Base-by-base conservation (phyloP, 371 early-diverging fungal species). In the Catenaria anguillulae region DNA sequence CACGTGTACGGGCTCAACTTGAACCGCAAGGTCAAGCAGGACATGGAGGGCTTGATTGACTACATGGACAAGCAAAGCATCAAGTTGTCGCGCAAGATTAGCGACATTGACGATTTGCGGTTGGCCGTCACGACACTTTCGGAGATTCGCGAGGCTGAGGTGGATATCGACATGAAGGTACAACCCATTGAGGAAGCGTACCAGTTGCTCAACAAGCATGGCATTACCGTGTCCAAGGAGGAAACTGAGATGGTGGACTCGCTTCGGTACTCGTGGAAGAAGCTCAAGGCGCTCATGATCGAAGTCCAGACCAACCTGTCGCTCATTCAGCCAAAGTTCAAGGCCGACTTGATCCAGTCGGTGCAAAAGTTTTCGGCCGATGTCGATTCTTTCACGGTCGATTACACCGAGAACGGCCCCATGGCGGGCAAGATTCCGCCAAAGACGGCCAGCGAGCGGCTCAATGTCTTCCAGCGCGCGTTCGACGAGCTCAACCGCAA, bases 241-340 rank as follows among this genome's bases (percentile, higher is more conserved):
- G 80, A 80, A 63, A 82, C 79, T 2, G 82, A 81, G 64, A 79
- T 80, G 80, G 82, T 78, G 24, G 82, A 82, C 68, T 82, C 82
- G 15, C 65, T 82, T 26, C 75, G 80, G 15, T 82, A 82, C 71
- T 76, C 77, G 64, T 82, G 79, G 80, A 77, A 79, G 64, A 82
- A 82, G 67, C 71, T 82, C 15, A 80, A 79, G 65, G 67, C 61
- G 43, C 67, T 79, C n/a, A 79, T 79, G 19, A 75, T 78, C 61
- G 80, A 80, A 31, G 75, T 76, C 12, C 82, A 82, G 63, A 70
- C 73, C 4, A 75, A 78, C 63, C 66, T 82, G 17, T 70, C 70
- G 67, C 73, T 72, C 56, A 77, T 80, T 62, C 80, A 82, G 63
- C 80, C 82, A 1, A 71, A 77, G 15, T 82, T 79, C 71, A 77